Percentiles rank a stretch among this genome's conserved stretches.
Evolutionary conservation across 441 rosid species (phyloP).

Genomic region (Dalechampia spathulata): DNA sequence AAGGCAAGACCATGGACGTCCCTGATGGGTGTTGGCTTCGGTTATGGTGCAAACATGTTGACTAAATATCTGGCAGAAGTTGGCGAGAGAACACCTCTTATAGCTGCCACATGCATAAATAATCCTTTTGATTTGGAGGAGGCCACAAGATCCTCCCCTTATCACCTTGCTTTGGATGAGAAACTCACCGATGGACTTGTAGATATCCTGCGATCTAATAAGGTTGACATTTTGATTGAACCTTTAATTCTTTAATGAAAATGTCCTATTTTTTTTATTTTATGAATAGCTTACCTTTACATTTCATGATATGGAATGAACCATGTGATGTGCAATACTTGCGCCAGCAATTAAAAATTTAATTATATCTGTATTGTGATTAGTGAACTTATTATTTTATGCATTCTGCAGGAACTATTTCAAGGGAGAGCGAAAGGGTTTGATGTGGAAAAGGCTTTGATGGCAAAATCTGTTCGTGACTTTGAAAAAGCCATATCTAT

Average conservation of each 20-base stretch:
- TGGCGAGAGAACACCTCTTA: slow-evolving; percentile 79
- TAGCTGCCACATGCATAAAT: slow-evolving; percentile 87
- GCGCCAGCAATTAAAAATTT: background rate
- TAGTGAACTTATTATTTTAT: slow-evolving; percentile 17
- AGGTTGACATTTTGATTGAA: slow-evolving; percentile 46
- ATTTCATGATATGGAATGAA: background rate
- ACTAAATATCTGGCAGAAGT: slow-evolving; percentile 89
- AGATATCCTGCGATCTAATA: slow-evolving; percentile 72
- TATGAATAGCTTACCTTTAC: background rate
- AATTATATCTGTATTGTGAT: slow-evolving; percentile 16
- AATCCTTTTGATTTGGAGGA: slow-evolving; percentile 95
- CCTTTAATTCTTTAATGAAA: slow-evolving; percentile 3
- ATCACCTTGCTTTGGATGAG: slow-evolving; percentile 40
- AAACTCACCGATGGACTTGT: slow-evolving; percentile 67
- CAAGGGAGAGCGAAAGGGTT: slow-evolving; percentile 82
- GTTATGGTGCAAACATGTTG: slow-evolving; percentile 91
- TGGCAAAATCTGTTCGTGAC: slow-evolving; percentile 77
- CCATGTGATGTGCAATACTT: slow-evolving; percentile 3
- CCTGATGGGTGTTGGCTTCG: slow-evolving; percentile 81
- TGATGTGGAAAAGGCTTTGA: slow-evolving; percentile 81
- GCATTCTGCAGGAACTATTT: slow-evolving; percentile 59
- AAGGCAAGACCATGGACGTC: slow-evolving; percentile 95
- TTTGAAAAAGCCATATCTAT: slow-evolving; percentile 90
- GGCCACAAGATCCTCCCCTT: slow-evolving; percentile 63
- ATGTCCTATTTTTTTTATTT: slow-evolving; percentile 10